These are phyloP conservation scores for Scytalidium lignicola DNA, from an alignment of 2,329 filamentous ascomycete genomes.

Conservation along the genomic window DNA sequence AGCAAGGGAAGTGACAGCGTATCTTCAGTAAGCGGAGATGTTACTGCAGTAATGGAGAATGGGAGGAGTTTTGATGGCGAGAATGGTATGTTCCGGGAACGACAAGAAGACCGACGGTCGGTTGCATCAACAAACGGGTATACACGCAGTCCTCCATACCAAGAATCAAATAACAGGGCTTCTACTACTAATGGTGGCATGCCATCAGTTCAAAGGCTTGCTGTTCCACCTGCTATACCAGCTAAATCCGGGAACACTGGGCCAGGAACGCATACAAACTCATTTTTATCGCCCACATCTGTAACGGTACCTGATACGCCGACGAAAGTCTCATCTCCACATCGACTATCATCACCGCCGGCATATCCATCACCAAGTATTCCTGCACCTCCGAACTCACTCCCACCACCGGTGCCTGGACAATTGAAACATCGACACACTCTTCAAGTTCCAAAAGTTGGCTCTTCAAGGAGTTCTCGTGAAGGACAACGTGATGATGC, in stretches of 20 bases:
- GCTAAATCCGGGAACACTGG: conserved; percentile 26
- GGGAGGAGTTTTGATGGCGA: conserved; percentile 22
- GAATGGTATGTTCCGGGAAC: conserved; percentile 18
- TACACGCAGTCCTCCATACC: conserved; percentile 7
- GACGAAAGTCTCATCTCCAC: conserved; percentile 33
- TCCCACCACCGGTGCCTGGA: conserved; percentile 43
- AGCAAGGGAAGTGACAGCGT: conserved; percentile 21
- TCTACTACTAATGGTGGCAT: conserved; percentile 18
- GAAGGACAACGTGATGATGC: conserved; percentile 60
- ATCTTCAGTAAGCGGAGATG: conserved; percentile 23
- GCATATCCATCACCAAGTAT: conserved; percentile 48
- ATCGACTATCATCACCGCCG: conserved; percentile 63
- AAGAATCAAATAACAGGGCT: conserved; percentile 6
- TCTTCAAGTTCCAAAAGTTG: conserved; percentile 73
- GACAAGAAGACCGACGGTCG: conserved; percentile 23
- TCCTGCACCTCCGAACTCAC: conserved; percentile 32
- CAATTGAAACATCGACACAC: conserved; percentile 79
- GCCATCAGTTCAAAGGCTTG: conserved; percentile 13
- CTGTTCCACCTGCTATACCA: conserved; percentile 19
- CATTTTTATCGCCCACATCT: conserved; percentile 23
- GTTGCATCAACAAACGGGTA: conserved; percentile 24
- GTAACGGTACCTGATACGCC: conserved; percentile 17
- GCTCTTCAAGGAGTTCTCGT: conserved; percentile 62
- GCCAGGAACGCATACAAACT: conserved; percentile 25
- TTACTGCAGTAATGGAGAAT: conserved; percentile 21